Evolutionary conservation across 1,284 basidiomycete species (phyloP).

Genomic region (Gomphus sp.): DNA sequence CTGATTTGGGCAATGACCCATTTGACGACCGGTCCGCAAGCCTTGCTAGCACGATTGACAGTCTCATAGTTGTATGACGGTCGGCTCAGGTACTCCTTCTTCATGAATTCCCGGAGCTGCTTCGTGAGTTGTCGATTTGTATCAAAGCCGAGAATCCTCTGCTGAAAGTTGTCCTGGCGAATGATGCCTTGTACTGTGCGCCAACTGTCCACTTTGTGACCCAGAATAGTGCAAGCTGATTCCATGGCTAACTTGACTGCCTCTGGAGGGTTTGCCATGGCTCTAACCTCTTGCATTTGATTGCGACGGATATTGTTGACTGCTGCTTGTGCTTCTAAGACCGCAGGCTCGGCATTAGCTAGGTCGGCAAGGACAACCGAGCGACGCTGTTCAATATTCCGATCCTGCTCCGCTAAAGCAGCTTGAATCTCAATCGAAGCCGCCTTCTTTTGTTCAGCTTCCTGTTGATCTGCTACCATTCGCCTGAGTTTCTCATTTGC

Average conservation of each 20-base stretch:
- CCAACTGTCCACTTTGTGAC: constrained; percentile 97
- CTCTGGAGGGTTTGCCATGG: constrained; percentile 98
- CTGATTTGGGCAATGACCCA: constrained; percentile 97
- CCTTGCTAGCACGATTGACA: constrained; percentile 92
- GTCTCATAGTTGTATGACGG: constrained; percentile 94
- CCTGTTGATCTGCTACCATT: constrained; percentile 98
- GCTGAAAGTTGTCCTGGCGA: constrained; percentile 96
- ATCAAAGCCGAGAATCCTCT: constrained; percentile 95
- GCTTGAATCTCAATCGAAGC: constrained; percentile 96
- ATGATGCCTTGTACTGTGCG: constrained; percentile 94
- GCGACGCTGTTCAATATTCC: constrained; percentile 80
- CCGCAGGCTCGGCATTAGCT: constrained; percentile 96
- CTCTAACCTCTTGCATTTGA: constrained; percentile 94
- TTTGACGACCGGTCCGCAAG: constrained; percentile 96
- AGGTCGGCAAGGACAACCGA: constrained; percentile 91
- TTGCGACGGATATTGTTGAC: constrained; percentile 97
- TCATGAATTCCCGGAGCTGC: constrained; percentile 85
- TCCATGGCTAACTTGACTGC: constrained; percentile 99
- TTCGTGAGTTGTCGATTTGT: constrained; percentile 89
- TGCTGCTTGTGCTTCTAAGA: constrained; percentile 88
- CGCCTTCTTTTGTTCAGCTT: constrained; percentile 96
- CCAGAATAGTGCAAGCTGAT: constrained; percentile 95
- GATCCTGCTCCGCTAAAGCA: constrained; percentile 86
- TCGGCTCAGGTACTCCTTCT: constrained; percentile 85
- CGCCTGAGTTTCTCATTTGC: constrained; percentile 96